phyloP scores from a whole-genome alignment of 306 rosid genomes.

The Castanospermum australe region DNA sequence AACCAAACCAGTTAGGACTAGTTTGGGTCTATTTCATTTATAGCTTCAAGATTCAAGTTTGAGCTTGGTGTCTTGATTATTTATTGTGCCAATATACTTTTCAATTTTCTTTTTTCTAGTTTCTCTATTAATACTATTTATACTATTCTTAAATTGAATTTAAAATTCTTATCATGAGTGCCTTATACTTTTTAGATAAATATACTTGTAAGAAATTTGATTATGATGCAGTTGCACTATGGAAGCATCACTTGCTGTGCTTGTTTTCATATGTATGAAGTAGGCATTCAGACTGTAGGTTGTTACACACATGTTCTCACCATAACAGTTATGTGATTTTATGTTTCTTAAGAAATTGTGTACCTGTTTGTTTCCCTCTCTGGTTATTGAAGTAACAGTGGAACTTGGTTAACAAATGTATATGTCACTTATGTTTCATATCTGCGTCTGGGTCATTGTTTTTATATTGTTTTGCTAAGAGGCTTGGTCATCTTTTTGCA shows the following conservation, averaged over 20 bases:
- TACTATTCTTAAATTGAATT: background rate
- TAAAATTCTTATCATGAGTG: background rate
- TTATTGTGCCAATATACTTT: background rate
- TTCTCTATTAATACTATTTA: background rate
- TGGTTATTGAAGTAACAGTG: constrained; percentile 7
- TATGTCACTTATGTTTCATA: background rate
- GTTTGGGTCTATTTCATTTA: background rate
- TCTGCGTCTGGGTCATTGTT: background rate
- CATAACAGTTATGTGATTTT: background rate
- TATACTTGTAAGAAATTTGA: background rate
- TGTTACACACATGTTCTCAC: background rate
- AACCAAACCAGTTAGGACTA: background rate
- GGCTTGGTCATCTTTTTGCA: background rate
- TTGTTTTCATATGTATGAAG: background rate
- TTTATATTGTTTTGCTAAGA: background rate
- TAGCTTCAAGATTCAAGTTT: background rate
- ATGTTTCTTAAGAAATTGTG: background rate
- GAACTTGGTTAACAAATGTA: constrained; percentile 1
- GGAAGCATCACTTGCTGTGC: background rate
- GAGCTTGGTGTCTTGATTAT: background rate
- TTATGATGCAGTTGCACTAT: background rate
- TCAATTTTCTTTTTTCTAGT: background rate
- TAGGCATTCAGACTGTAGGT: background rate
- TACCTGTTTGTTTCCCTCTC: background rate
- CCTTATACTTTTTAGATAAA: background rate